A percentile compares a stretch with the other conserved stretches of the same genome.
Evolutionary conservation across 2,329 filamentous ascomycete species (phyloP).

Genomic region (Orbilia quercus): DNA sequence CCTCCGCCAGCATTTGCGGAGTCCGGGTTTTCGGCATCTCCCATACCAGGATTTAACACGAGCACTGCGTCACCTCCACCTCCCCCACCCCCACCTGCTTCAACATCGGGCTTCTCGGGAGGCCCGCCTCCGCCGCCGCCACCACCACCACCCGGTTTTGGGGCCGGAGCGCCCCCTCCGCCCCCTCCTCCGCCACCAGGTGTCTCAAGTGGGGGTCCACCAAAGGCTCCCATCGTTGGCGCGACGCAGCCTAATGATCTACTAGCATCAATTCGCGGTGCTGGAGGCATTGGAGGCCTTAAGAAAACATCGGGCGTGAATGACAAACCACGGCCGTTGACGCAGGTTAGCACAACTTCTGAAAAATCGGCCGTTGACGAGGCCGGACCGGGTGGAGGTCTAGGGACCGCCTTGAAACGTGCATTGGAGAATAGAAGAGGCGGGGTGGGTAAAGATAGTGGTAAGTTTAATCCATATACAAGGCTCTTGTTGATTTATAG

Average conservation of each 20-base stretch:
- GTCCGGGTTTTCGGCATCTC: slow-evolving; percentile 63
- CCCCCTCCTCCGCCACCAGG: slow-evolving; percentile 64
- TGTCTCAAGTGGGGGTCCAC: slow-evolving; percentile 66
- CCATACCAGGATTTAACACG: slow-evolving; percentile 60
- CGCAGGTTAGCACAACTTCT: slow-evolving; percentile 64
- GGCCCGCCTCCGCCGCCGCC: slow-evolving; percentile 64
- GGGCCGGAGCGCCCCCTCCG: slow-evolving; percentile 59
- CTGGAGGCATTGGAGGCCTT: slow-evolving; percentile 74
- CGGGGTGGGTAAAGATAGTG: slow-evolving; percentile 57
- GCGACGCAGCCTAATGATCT: slow-evolving; percentile 70
- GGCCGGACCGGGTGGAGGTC: slow-evolving; percentile 26
- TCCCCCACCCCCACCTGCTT: slow-evolving; percentile 66
- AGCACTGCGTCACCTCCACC: slow-evolving; percentile 65
- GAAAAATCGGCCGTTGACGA: slow-evolving; percentile 62
- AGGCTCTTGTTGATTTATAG: background rate
- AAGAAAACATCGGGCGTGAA: slow-evolving; percentile 78
- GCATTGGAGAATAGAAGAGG: slow-evolving; percentile 58
- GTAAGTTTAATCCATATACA: slow-evolving; percentile 32
- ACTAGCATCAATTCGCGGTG: slow-evolving; percentile 77
- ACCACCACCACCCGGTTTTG: slow-evolving; percentile 62
- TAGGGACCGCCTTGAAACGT: slow-evolving; percentile 57
- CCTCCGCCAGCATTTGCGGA: slow-evolving; percentile 62
- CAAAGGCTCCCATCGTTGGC: slow-evolving; percentile 68
- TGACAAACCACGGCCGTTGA: slow-evolving; percentile 76
- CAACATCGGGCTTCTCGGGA: slow-evolving; percentile 58